Base-by-base conservation (phyloP, 805 yeast genomes). In the Metschnikowia lochheadii region DNA sequence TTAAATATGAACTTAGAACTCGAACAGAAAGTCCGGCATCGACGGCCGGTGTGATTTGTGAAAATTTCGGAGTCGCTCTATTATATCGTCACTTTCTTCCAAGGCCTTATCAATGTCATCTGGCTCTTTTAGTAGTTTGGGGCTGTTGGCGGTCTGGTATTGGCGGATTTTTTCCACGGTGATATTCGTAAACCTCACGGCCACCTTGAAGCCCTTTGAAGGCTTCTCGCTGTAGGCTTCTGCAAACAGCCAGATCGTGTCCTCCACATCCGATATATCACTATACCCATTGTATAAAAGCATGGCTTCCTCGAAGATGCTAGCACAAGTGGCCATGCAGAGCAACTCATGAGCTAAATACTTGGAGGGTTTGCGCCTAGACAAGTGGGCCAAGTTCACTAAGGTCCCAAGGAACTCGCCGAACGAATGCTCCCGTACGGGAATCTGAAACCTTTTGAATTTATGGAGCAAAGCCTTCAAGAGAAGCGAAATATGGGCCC, bases 211-310 rank as follows among this genome's bases (percentile, higher is more conserved):
- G 2, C 15, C 20, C 38, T 39, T 48, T 10, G 46, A 44, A 10
- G 47, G 44, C 3, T 15, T 33, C 3, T 11, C 7, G 2, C 45
- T 48, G 6, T 49, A 7, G 3, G 15, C 46, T 17, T 33, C 13
- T 31, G 51, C 21, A 35, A 59, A 59, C 15, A 44, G 44, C 17
- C 6, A 11, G 3, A 50, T 48, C n/a, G 49, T 17, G 21, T 42
- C 48, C 20, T 41, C 40, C 14, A 66, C 23, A 7, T 49, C 55
- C 6, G 26, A 42, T 35, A 49, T 55, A 32, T 73, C 78, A 39
- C 61, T 64, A 50, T 62, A 73, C 1, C 78, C 78, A 26, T 69
- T 71, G 54, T 61, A 71, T 2, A 64, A 26, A 4, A 55, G 45
- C 32, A 44, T 56, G 6, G 66, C 49, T 33, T 61, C 49, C 11